phyloP scores from a whole-genome alignment of 371 early-diverging fungal genomes.

The Phascolomyces articulosus region DNA sequence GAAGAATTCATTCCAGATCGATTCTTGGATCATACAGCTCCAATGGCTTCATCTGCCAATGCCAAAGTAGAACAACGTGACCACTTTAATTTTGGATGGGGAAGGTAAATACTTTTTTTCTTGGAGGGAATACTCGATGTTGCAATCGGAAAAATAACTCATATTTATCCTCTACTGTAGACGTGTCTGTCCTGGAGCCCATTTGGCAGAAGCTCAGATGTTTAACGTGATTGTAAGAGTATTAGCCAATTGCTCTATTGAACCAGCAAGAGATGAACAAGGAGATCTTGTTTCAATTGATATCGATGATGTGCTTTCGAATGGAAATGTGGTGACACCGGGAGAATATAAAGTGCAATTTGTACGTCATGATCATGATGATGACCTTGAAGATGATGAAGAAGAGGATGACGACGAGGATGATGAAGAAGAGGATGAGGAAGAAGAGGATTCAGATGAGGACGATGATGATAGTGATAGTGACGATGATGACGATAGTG shows the following conservation, averaged over 20 bases:
- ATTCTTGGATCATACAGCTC: conserved; percentile 9
- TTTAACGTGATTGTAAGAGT: conserved; percentile 9
- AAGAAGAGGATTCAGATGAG: conserved; percentile 1
- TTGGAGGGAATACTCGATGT: no score
- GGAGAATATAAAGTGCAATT: conserved; percentile 1
- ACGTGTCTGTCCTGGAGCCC: conserved; percentile 15
- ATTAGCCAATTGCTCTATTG: conserved; percentile 18
- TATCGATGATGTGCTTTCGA: conserved; percentile 4
- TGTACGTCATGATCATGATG: conserved; percentile 9
- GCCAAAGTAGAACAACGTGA: conserved; percentile 17
- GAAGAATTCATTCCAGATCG: conserved; percentile 22
- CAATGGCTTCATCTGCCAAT: conserved; percentile 15
- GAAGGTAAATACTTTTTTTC: conserved; percentile 5
- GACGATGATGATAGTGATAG: background rate
- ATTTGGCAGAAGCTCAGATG: conserved; percentile 15
- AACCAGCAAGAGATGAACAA: conserved; percentile 7
- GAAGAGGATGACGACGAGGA: conserved; percentile 1
- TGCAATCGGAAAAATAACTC: no score
- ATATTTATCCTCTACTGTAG: background rate
- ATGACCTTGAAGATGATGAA: conserved; percentile 1
- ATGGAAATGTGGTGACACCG: conserved; percentile 3
- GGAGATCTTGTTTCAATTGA: conserved; percentile 3
- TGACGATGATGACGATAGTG: background rate
- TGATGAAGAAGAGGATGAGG: background rate
- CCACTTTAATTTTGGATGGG: conserved; percentile 26